Conservation (phyloP, 164 flowering plant species). For the Berberis thunbergii region DNA sequence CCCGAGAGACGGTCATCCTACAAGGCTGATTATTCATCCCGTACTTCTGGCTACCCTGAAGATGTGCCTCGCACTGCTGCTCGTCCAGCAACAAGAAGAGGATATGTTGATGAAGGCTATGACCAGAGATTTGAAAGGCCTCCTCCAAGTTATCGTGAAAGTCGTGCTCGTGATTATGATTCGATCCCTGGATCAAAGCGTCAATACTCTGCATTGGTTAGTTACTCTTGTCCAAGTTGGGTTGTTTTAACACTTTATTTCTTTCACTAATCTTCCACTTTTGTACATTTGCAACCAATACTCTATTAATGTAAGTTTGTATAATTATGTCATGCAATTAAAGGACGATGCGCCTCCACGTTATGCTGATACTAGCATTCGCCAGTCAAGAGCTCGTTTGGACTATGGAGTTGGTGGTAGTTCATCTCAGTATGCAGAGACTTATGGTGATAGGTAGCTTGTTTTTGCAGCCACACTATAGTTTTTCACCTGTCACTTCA, state of each 20-base stretch:
- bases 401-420: slow-evolving; percentile 62
- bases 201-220: slow-evolving; percentile 68
- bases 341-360: slow-evolving; percentile 88
- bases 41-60: slow-evolving; percentile 59
- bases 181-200: slow-evolving; percentile 85
- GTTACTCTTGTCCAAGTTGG: slow-evolving; percentile 8
- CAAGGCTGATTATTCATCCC: slow-evolving; percentile 65
- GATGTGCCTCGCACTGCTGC: slow-evolving; percentile 43
- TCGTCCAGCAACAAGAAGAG: slow-evolving; percentile 53
- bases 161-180: slow-evolving; percentile 70
- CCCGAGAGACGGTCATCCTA: slow-evolving; percentile 62
- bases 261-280: neutral
- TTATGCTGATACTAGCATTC: slow-evolving; percentile 62
- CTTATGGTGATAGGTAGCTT: slow-evolving; percentile 67
- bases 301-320: neutral
- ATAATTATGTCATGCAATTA: neutral
- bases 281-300: neutral
- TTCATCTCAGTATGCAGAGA: slow-evolving; percentile 65
- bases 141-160: slow-evolving; percentile 70
- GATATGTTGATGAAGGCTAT: slow-evolving; percentile 76
- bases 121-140: slow-evolving; percentile 74
- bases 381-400: slow-evolving; percentile 86
- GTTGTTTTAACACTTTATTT: neutral
- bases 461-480: neutral
- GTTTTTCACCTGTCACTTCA: neutral